Base-by-base conservation (phyloP, 441 rosid species). In the Eutrema salsugineum region DNA sequence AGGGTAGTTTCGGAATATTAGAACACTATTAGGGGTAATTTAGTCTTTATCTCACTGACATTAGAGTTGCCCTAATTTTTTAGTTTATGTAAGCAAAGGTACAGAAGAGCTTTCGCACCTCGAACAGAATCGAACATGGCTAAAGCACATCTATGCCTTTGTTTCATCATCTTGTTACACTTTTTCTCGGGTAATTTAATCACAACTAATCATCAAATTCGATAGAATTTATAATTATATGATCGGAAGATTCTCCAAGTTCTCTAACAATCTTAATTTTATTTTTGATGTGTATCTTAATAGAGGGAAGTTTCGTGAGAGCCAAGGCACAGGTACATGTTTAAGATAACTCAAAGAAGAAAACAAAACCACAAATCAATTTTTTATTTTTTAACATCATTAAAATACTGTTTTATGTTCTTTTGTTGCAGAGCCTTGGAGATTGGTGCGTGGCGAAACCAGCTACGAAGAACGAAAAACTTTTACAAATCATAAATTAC, bases 371-470 rank as follows among this genome's bases (percentile, higher is more conserved):
- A 8, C 5, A 47, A 11, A 44, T 44, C 49, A 44, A 16, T 44
- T 28, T 28, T 28, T 28, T 27, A 3, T 27, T 28, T 28, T 5
- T 28, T 4, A 28, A 28, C 32, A 28, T 5, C 6, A 28, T 28
- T 28, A 5, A 28, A 28, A 28, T 5, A 28, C 32, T 5, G 35
- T 32, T 7, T 7, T 32, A 4, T 1, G 32, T 1, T 39, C 24
- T 38, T n/a, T 35, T 59, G 49, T 58, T 36, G 17, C 11, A 70
- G 74, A 14, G 7, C 15, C 30, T 3, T 0, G 59, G 60, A 5
- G 2, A 8, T 4, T 71, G 75, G 75, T 71, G 75, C 42, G 55
- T 71, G 46, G 75, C 63, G 0, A 71, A 62, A 8, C 68, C 69
- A 17, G 27, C 16, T 5, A 11, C 54, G 9, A 3, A 22, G 0